Evolutionary conservation across 192 early-diverging fungal species (phyloP), one percentile per base, ranked within the genome.

Genomic region (Coemansia sp.): DNA sequence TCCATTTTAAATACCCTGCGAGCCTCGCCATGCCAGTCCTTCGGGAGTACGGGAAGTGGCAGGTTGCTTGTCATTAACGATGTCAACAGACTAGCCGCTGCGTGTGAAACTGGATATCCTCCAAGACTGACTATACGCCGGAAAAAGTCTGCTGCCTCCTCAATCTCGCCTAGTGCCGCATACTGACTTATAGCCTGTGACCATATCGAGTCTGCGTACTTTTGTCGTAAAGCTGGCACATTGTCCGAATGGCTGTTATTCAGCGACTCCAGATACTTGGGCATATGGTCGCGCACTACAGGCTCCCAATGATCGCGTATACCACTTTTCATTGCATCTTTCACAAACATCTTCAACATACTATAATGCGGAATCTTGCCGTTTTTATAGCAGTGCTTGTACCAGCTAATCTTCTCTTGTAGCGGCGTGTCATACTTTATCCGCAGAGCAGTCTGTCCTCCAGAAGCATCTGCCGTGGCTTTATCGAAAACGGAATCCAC

Each of bases 141-240:
- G 33, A 66, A 71, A 26, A 67, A 75, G 7, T 65, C 62, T 13
- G 59, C 55, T 0, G 78, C 78, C 26, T 75, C 68, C 18, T 80
- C 78, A 15, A 72, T 52, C 25, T 75, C 66, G 26, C 63, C 66
- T 20, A 75, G 37, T 0, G 21, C 21, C 3, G 69, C 63, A 34
- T 75, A 70, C 3, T 26, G 60, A 18, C 40, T 55, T 23, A 71
- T 53, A 2, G 57, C 69, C 13, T 48, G 51, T 40, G 72, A 74
- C 78, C 78, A 74, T 12, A 80, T 42, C 29, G 63, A 53, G 20
- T 23, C 21, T 23, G 61, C 69, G 57, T 52, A 60, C 37, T 58
- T 35, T 1, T 30, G 57, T 20, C 67, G 23, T 25, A 33, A 25
- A 4, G 46, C 20, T 6, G 28, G 6, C 2, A 45, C 33, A 30